These are phyloP conservation scores for Xylaria sp. DNA, from an alignment of 2,329 filamentous ascomycete species.

Conservation along the genomic window DNA sequence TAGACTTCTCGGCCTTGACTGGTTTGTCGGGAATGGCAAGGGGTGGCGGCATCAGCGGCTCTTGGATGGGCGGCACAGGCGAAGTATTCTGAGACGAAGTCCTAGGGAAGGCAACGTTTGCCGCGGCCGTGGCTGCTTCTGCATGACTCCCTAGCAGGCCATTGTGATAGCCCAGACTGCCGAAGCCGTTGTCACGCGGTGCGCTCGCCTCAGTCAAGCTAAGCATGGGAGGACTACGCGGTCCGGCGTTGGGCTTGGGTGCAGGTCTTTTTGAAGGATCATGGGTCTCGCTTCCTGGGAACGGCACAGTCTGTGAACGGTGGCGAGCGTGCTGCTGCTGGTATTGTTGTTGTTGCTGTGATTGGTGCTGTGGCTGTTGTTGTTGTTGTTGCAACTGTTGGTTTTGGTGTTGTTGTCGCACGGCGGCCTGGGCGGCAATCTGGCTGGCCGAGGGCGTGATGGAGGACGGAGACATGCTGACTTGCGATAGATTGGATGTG, in stretches of 20 bases:
- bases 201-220: constrained; percentile 73
- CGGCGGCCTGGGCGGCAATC: constrained; percentile 81
- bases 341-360: constrained; percentile 43
- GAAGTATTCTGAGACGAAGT: constrained; percentile 63
- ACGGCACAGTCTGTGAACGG: constrained; percentile 78
- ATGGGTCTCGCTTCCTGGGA: constrained; percentile 57
- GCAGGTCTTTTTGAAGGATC: constrained; percentile 55
- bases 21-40: constrained; percentile 67
- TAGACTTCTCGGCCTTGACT: constrained; percentile 73
- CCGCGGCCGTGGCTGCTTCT: constrained; percentile 74
- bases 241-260: constrained; percentile 53
- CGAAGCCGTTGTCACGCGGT: constrained; percentile 66
- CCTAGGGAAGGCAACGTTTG: constrained; percentile 77
- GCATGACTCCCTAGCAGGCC: constrained; percentile 69
- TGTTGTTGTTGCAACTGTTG: constrained; percentile 58
- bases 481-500: constrained; percentile 64
- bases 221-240: constrained; percentile 69
- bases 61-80: constrained; percentile 54
- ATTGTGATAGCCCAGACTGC: constrained; percentile 65
- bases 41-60: constrained; percentile 48
- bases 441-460: constrained; percentile 72
- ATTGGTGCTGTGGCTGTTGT: constrained; percentile 56
- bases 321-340: constrained; percentile 70
- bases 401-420: constrained; percentile 57
- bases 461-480: constrained; percentile 58